Conservation (phyloP, 768 basidiomycete genomes). For the Candolleomyces aberdarensis region DNA sequence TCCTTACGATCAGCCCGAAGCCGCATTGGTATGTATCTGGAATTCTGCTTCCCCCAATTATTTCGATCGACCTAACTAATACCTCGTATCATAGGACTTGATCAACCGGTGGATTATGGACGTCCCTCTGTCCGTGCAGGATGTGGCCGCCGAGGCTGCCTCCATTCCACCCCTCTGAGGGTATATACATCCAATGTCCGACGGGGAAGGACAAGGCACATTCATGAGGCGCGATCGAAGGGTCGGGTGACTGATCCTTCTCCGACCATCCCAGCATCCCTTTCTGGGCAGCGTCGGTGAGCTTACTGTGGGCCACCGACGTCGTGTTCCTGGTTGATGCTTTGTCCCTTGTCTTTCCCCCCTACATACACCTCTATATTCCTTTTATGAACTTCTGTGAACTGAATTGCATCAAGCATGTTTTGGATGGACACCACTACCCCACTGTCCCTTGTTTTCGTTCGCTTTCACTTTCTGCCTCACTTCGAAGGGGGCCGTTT, state of each 20-base stretch:
- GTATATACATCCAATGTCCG: neutral
- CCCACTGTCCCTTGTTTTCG: neutral
- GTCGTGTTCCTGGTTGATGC: neutral
- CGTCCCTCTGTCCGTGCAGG: constrained; percentile 8
- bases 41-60: neutral
- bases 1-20: constrained; percentile 87
- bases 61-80: constrained; percentile 2
- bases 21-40: constrained; percentile 58
- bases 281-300: too few relatives aligned
- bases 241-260: neutral
- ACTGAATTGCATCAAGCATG: neutral
- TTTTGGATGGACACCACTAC: neutral
- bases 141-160: neutral
- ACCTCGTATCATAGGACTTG: constrained; percentile 43
- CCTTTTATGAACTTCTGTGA: neutral
- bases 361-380: neutral
- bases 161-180: constrained; percentile 4
- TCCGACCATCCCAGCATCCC: too few relatives aligned
- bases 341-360: neutral
- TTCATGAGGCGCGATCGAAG: neutral
- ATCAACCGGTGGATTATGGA: constrained; percentile 47
- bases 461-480: neutral
- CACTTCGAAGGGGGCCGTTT: neutral
- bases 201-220: neutral
- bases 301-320: too few relatives aligned